phyloP scores from a whole-genome alignment of 306 rosid species.

The Prunus davidiana region DNA sequence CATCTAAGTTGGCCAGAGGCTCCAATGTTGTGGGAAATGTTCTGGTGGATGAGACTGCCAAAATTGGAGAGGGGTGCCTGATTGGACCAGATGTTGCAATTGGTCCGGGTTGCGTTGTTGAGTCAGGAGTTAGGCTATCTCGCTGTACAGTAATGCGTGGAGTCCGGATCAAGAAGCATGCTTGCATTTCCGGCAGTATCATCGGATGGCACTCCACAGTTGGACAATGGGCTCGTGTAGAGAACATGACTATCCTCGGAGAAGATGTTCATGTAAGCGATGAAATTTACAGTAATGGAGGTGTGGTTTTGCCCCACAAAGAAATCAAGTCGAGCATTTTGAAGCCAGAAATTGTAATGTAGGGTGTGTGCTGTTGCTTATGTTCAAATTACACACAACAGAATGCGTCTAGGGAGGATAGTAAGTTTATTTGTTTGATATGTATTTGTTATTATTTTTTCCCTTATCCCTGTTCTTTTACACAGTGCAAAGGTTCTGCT shows the following conservation, averaged over 20 bases:
- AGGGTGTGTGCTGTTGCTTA: constrained; percentile 21
- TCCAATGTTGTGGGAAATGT: constrained; percentile 86
- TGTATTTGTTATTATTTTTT: constrained; percentile 6
- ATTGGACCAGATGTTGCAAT: constrained; percentile 98
- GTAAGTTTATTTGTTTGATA: constrained; percentile 15
- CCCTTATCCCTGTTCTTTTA: neutral
- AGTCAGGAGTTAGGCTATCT: constrained; percentile 92
- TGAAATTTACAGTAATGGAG: constrained; percentile 92
- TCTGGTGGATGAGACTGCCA: constrained; percentile 82
- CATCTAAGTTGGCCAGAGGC: constrained; percentile 73
- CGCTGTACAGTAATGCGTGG: constrained; percentile 95
- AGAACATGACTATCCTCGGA: constrained; percentile 95
- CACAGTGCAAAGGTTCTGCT: constrained; percentile 14
- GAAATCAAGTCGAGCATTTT: constrained; percentile 91
- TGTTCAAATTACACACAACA: constrained; percentile 12
- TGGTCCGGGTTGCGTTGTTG: constrained; percentile 86
- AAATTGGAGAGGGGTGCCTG: constrained; percentile 92
- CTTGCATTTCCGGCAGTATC: constrained; percentile 92
- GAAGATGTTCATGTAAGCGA: constrained; percentile 95
- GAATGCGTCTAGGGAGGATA: constrained; percentile 1
- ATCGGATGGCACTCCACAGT: constrained; percentile 97
- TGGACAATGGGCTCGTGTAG: constrained; percentile 98
- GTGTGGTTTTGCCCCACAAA: constrained; percentile 96
- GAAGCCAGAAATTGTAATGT: constrained; percentile 99
- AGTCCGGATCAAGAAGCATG: constrained; percentile 74